Evolutionary conservation across 140 eudicot genomes (phyloP), one percentile per base, ranked within the genome.

Genomic region (Stevia rebaudiana): DNA sequence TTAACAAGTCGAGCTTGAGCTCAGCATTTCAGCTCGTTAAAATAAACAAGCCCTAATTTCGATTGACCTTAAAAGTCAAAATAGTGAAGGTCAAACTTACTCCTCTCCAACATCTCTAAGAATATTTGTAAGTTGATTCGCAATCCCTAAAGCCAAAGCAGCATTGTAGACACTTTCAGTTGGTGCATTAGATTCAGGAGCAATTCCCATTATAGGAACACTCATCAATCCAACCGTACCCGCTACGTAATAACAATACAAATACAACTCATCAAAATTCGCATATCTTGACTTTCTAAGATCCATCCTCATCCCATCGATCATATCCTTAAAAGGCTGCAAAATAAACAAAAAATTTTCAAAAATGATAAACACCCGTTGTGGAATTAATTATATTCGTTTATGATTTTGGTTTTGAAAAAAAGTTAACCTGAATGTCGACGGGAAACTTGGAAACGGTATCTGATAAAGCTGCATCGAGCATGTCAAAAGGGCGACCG

Each of bases 31-130:
- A n/a, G n/a, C n/a, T n/a, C n/a, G n/a, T n/a, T n/a, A n/a, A n/a
- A n/a, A n/a, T n/a, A n/a, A n/a, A n/a, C n/a, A n/a, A n/a, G n/a
- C n/a, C n/a, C n/a, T n/a, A 44, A 19, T 0, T 21, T 11, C 28
- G 41, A n/a, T 23, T 50, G 43, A 49, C 62, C 43, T 11, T 7
- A 51, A 36, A 39, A 49, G 36, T 61, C 63, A 62, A 49, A 28
- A 6, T 22, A 18, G 72, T 96, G 80, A 81, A 22, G 18, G 39
- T 12, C 21, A 28, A 54, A 54, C 61, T 52, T 52, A 92, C 98
- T 92, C 98, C 79, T 92, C 98, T 78, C 98, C 98, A 30, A 92
- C 98, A 72, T 92, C 98, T 63, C 98, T 76, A 30, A 92, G 98
- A 18, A 92, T 92, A 73, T 92, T 92, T 5, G 98, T 92, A 61